Evolutionary conservation across 2,329 filamentous ascomycete genomes (phyloP), one percentile per base, ranked within the genome.

Genomic region (Colletotrichum liaoningense): DNA sequence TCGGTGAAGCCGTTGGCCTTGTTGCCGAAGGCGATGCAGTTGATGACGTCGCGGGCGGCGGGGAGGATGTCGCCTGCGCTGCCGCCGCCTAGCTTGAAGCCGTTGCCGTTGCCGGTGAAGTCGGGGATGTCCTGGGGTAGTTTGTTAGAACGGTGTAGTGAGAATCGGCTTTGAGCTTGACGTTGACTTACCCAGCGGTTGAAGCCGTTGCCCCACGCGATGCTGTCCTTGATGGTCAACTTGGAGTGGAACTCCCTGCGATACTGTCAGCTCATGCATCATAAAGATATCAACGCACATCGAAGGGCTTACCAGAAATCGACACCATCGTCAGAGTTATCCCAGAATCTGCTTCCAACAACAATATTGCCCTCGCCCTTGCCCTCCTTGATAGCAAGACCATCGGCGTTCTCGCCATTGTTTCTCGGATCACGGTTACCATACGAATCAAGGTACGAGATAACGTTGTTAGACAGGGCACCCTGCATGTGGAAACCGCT

Each of bases 21-120:
- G 74, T 87, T 87, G 59, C 78, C 75, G 74, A 86, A 87, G 6
- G 85, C 81, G n/a, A 86, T 85, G 75, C 79, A 83, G 79, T 87
- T 86, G 52, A 79, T 79, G 63, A 87, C 76, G 46, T 85, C 79
- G 73, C 86, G 85, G 76, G 84, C 80, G 0, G 84, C 84, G 0
- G 84, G 78, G 6, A 78, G 80, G 49, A 81, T 80, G 63, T 80
- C 79, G 11, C 78, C 81, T 3, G 79, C 79, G 63, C 82, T 79
- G 60, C 78, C 79, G 49, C 83, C 81, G 30, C 84, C 83, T 9
- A 87, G 82, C 78, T 87, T 86, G 82, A 86, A 86, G n/a, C 86
- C 84, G 75, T 87, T 87, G 46, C 85, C 85, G 52, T 87, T 85
- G 24, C 80, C 71, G 5, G 72, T 76, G 76, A 87, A 87, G 42